phyloP scores from a whole-genome alignment of 495 filamentous ascomycete genomes.

The Tuber microsphaerosporum region DNA sequence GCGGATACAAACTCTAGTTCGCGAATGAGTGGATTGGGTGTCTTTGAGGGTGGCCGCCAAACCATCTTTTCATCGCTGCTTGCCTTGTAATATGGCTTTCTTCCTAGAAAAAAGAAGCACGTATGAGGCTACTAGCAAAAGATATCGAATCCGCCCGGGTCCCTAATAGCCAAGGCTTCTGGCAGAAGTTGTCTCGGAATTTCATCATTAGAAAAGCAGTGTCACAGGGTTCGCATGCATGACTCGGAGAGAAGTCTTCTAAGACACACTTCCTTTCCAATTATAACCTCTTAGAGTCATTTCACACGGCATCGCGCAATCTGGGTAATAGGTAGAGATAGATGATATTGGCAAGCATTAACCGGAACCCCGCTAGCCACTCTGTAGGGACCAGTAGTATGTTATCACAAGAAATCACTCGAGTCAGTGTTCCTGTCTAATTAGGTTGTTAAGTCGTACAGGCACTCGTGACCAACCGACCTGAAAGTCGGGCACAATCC shows the following conservation, averaged over 20 bases:
- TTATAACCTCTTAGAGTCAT: too few relatives aligned
- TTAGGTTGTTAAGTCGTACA: too few relatives aligned
- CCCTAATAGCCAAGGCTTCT: neutral
- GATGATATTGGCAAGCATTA: neutral
- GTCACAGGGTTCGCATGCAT: neutral
- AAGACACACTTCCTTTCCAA: neutral
- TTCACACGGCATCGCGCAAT: neutral
- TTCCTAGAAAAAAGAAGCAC: too few relatives aligned
- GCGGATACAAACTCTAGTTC: too few relatives aligned
- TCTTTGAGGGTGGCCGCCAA: too few relatives aligned
- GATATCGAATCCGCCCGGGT: too few relatives aligned
- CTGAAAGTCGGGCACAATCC: too few relatives aligned
- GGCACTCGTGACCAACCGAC: neutral
- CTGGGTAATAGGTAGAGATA: neutral
- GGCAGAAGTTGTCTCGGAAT: neutral
- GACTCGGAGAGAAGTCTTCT: neutral
- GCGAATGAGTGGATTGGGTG: too few relatives aligned
- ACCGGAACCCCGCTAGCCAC: neutral
- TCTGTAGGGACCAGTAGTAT: neutral
- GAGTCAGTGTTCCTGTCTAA: neutral
- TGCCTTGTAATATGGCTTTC: too few relatives aligned
- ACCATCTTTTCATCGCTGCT: too few relatives aligned
- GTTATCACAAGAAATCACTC: neutral
- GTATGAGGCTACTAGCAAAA: too few relatives aligned
- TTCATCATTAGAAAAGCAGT: neutral